Evolutionary conservation across 1,284 basidiomycete species (phyloP).

Genomic region (Singerocomus inundabilis): DNA sequence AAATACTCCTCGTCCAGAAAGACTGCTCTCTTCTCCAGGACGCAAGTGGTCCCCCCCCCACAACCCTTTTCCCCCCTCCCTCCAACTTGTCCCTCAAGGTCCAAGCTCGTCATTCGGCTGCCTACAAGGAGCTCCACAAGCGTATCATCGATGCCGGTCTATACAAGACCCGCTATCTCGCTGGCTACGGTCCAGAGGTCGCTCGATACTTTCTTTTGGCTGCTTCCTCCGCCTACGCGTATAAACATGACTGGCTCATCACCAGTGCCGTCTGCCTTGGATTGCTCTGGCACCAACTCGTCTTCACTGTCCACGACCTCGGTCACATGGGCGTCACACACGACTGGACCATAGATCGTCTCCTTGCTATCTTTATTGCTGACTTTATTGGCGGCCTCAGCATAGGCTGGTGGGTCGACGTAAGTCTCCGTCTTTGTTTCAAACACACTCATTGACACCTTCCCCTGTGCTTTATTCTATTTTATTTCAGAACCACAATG

Average conservation of each 20-base stretch:
- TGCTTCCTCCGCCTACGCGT: constrained; percentile 59
- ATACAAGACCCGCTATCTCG: constrained; percentile 78
- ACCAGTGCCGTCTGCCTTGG: constrained; percentile 81
- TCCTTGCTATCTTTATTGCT: constrained; percentile 80
- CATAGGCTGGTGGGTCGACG: constrained; percentile 97
- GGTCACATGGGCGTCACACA: constrained; percentile 95
- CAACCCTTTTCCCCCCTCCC: constrained; percentile 51
- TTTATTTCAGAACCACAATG: constrained; percentile 82
- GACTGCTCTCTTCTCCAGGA: constrained; percentile 26
- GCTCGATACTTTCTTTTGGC: constrained; percentile 73
- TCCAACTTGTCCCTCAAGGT: constrained; percentile 54
- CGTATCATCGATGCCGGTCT: constrained; percentile 79
- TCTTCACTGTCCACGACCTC: constrained; percentile 91
- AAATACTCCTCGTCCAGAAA: constrained; percentile 61
- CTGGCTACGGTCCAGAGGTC: constrained; percentile 91
- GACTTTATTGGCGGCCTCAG: constrained; percentile 91
- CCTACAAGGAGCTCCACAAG: constrained; percentile 80
- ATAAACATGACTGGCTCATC: constrained; percentile 62
- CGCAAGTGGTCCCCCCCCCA: constrained; percentile 45
- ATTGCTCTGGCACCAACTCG: constrained; percentile 92
- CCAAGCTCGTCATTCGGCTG: constrained; percentile 73
- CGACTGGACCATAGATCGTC: constrained; percentile 78
- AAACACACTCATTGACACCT: neutral
- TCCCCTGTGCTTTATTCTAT: neutral
- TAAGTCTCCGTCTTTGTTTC: constrained; percentile 44